Evolutionary conservation across 306 rosid species (phyloP).

Genomic region (Delonix regia): DNA sequence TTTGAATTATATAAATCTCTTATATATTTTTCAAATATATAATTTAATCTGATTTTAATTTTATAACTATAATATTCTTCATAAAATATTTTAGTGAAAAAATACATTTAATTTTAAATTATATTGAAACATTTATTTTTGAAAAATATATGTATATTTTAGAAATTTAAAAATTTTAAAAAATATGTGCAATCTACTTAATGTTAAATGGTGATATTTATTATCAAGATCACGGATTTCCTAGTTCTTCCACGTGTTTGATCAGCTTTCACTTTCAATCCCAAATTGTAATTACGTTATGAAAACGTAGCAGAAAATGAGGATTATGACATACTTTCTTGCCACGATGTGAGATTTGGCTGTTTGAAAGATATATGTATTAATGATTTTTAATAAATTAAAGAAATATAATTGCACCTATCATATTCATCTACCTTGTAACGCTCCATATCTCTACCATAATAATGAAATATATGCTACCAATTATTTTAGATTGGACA

Average conservation of each 20-base stretch:
- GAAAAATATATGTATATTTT: no score
- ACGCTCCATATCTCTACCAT: slow-evolving; percentile 1
- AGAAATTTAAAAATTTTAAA: no score
- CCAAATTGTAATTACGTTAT: slow-evolving; percentile 1
- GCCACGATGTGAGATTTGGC: not conserved
- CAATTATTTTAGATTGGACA: not conserved
- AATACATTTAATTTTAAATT: no score
- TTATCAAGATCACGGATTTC: not conserved
- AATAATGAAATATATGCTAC: not conserved
- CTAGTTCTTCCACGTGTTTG: slow-evolving; percentile 40
- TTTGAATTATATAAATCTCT: no score
- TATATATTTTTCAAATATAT: no score
- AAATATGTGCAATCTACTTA: no score
- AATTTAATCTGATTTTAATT: no score
- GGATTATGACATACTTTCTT: slow-evolving; percentile 1
- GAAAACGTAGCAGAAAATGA: not conserved
- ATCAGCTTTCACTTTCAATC: slow-evolving; percentile 20
- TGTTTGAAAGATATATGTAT: not conserved
- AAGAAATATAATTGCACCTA: not conserved
- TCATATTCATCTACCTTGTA: not conserved
- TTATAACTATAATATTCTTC: no score
- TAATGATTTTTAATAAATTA: not conserved
- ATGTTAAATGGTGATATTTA: slow-evolving; percentile 14
- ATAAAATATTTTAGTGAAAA: no score
- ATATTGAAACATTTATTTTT: no score